Evolutionary conservation across 306 rosid genomes (phyloP), one percentile per base, ranked within the genome.

Genomic region (Casuarina glauca): DNA sequence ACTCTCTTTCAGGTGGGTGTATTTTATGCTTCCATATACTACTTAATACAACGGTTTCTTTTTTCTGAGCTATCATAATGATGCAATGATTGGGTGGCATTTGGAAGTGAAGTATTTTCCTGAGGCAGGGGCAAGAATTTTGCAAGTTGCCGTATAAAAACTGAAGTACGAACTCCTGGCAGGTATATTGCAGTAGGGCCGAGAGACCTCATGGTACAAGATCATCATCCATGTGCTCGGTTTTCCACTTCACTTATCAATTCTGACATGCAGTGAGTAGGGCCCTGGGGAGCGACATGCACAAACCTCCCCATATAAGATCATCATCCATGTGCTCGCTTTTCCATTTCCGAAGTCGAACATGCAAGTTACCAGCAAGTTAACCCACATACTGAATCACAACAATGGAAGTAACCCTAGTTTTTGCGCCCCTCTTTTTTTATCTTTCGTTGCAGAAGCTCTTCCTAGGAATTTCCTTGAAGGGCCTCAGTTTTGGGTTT

Each of bases 221-320:
- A 62, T 74, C 83, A 69, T 84, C 82, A 76, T 83, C 94, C 94
- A 90, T 85, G 91, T 90, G 93, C 86, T 79, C 67, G 44, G 81
- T 48, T 44, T 83, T 7, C 79, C 75, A 68, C 57, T 83, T 75
- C 80, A 20, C 32, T 26, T 26, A 26, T 26, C 32, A 26, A 1
- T 26, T 26, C 32, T 26, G 32, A 26, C 32, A 26, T 26, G 32
- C 86, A 80, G 69, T 71, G 60, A 73, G 73, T 61, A 83, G 82
- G 87, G 78, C 74, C 86, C 88, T 74, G 82, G 67, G 72, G 69
- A 53, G 80, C 49, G 74, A 82, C 91, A 86, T 86, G 86, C 82
- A 79, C 76, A 87, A 80, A 80, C 77, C 78, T 87, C 88, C 87
- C 87, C 83, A 70, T 42, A 0, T 79, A 70, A 61, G 73, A 62